Evolutionary conservation across 768 basidiomycete genomes (phyloP).

Genomic region (Kwoniella heveanensis): DNA sequence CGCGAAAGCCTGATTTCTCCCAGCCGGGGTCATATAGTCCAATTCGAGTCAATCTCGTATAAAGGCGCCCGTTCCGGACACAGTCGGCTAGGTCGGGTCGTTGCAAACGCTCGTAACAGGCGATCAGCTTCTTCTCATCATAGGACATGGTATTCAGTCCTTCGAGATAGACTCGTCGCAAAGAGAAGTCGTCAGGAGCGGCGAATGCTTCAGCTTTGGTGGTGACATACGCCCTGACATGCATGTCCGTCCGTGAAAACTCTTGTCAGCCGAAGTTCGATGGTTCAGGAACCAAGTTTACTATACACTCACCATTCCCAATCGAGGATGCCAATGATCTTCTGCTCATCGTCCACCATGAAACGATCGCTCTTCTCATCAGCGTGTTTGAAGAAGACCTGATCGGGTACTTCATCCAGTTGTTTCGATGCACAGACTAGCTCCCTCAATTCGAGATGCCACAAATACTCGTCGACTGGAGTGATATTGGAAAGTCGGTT

Average conservation of each 20-base stretch:
- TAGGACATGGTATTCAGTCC: neutral
- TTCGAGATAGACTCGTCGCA: too few species aligned
- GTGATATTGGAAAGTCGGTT: too few species aligned
- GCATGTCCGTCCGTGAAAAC: neutral
- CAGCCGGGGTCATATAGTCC: neutral
- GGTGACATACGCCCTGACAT: constrained; percentile 16
- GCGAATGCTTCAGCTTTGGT: constrained; percentile 21
- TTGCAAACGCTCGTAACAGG: constrained; percentile 2
- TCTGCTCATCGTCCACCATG: constrained; percentile 38
- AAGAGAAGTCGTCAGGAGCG: neutral
- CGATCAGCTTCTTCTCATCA: constrained; percentile 8
- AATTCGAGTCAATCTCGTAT: constrained; percentile 9
- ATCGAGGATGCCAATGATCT: constrained; percentile 44
- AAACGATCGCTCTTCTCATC: constrained; percentile 47
- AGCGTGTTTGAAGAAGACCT: constrained; percentile 33
- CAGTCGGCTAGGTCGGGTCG: constrained; percentile 22
- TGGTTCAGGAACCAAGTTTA: too few species aligned
- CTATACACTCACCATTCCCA: constrained; percentile 46
- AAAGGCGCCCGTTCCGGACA: constrained; percentile 13
- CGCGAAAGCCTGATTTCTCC: neutral
- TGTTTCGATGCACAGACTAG: constrained; percentile 1
- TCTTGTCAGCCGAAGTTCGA: too few species aligned
- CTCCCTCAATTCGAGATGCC: constrained; percentile 13
- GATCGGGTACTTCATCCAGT: neutral
- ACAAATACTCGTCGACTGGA: constrained; percentile 2